Percentiles rank a stretch among this genome's conserved stretches.
Evolutionary conservation across 768 basidiomycete species (phyloP).

Genomic region (Tricholoma hemisulphureum): DNA sequence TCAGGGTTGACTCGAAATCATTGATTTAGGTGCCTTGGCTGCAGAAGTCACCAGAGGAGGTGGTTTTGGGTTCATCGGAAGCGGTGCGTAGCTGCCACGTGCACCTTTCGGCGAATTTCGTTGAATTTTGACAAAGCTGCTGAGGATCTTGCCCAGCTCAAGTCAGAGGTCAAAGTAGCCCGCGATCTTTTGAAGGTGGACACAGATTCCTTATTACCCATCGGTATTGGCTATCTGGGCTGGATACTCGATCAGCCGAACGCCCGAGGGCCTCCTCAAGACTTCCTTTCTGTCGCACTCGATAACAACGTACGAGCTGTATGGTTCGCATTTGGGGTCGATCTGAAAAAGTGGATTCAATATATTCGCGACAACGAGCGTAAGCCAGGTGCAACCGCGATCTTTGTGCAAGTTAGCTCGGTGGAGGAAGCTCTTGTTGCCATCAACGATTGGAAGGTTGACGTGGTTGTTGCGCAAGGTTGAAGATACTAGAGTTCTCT

Average conservation of each 20-base stretch:
- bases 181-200: constrained; percentile 40
- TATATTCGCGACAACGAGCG: constrained; percentile 56
- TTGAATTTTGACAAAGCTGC: constrained; percentile 37
- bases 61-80: constrained; percentile 74
- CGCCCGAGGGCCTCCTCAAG: constrained; percentile 34
- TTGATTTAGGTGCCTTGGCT: constrained; percentile 49
- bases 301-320: constrained; percentile 58
- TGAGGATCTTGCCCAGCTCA: not conserved
- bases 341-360: constrained; percentile 58
- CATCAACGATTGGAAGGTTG: constrained; percentile 63
- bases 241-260: constrained; percentile 63
- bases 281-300: constrained; percentile 49
- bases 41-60: constrained; percentile 65
- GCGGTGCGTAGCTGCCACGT: constrained; percentile 39
- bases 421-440: constrained; percentile 60
- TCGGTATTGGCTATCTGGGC: constrained; percentile 74
- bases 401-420: constrained; percentile 68
- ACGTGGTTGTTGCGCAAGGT: constrained; percentile 82
- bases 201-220: constrained; percentile 40
- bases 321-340: constrained; percentile 72
- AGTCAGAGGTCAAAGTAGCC: constrained; percentile 50
- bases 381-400: constrained; percentile 42
- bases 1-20: constrained; percentile 2
- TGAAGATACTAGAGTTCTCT: not conserved
- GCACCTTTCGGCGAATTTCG: constrained; percentile 1